A percentile compares a stretch with the other conserved stretches of the same genome.
These are phyloP conservation scores for Chaetomium tenue DNA, from an alignment of 495 filamentous ascomycete genomes.

Conservation along the genomic window DNA sequence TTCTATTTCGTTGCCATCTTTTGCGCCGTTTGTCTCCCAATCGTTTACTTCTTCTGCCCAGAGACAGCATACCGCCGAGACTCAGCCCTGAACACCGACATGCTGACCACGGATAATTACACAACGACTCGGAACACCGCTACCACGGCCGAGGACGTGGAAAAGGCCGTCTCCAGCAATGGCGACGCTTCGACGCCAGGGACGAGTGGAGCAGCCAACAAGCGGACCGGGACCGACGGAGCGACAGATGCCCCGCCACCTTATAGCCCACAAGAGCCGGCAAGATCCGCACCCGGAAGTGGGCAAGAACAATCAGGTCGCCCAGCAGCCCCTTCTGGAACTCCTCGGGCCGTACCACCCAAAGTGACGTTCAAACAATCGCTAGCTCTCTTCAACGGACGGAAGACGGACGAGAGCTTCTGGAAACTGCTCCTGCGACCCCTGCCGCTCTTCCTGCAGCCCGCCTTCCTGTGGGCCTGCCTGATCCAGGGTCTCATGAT, in stretches of 20 bases:
- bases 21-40: slow-evolving; percentile 58
- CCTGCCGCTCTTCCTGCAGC: slow-evolving; percentile 68
- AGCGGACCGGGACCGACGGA: not conserved
- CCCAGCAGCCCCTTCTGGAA: too few relatives aligned
- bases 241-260: not conserved
- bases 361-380: slow-evolving; percentile 55
- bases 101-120: slow-evolving; percentile 24
- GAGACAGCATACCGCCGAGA: slow-evolving; percentile 78
- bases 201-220: not conserved
- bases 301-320: too few relatives aligned
- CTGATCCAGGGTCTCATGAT: slow-evolving; percentile 88
- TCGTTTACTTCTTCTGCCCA: slow-evolving; percentile 74
- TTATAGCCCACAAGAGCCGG: too few relatives aligned
- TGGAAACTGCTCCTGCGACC: slow-evolving; percentile 63
- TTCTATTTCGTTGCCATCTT: slow-evolving; percentile 78
- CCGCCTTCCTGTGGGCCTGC: slow-evolving; percentile 84
- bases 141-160: slow-evolving; percentile 14
- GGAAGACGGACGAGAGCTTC: slow-evolving; percentile 65
- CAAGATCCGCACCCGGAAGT: too few relatives aligned
- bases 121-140: not conserved
- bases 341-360: too few relatives aligned
- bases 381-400: slow-evolving; percentile 73
- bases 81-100: slow-evolving; percentile 61
- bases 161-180: slow-evolving; percentile 23
- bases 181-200: not conserved